Percentiles rank a stretch among this genome's conserved stretches.
Conservation (phyloP, 305 asterid species). For the Fraxinus nigra region DNA sequence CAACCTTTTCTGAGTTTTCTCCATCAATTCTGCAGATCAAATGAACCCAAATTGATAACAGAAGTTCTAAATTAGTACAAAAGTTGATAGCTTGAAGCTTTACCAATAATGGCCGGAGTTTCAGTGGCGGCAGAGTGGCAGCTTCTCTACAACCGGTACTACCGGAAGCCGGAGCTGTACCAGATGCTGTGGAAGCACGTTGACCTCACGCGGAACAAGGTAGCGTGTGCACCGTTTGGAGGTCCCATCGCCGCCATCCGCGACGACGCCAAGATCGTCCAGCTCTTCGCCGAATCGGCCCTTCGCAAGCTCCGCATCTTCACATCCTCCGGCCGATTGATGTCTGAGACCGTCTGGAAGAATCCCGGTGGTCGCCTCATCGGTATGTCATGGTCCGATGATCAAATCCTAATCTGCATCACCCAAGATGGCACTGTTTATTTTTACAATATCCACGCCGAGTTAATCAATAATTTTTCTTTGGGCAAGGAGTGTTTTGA, state of each 20-base stretch:
- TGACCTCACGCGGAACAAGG: constrained; percentile 84
- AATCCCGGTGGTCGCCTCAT: constrained; percentile 86
- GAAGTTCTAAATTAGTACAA: neutral
- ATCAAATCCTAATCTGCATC: constrained; percentile 66
- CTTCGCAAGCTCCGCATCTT: constrained; percentile 86
- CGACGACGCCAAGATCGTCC: constrained; percentile 93
- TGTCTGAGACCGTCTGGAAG: constrained; percentile 82
- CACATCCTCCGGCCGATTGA: constrained; percentile 76
- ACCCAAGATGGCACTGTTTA: constrained; percentile 88
- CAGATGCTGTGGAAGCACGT: constrained; percentile 93
- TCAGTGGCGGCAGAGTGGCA: constrained; percentile 99
- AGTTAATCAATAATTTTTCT: constrained; percentile 55
- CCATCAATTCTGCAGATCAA: neutral
- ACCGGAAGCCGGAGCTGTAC: constrained; percentile 91
- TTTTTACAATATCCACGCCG: constrained; percentile 63
- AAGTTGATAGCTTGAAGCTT: neutral
- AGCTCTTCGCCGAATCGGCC: constrained; percentile 92
- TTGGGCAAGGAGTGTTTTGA: constrained; percentile 65
- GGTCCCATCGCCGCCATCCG: constrained; percentile 94
- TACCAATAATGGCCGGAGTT: constrained; percentile 64
- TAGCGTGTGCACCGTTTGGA: constrained; percentile 93
- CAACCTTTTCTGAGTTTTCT: neutral
- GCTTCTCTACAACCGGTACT: constrained; percentile 81
- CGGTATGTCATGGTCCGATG: constrained; percentile 93
- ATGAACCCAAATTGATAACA: neutral